Base-by-base conservation (phyloP, 202 grass and related monocot species). In the Musa balbisiana region DNA sequence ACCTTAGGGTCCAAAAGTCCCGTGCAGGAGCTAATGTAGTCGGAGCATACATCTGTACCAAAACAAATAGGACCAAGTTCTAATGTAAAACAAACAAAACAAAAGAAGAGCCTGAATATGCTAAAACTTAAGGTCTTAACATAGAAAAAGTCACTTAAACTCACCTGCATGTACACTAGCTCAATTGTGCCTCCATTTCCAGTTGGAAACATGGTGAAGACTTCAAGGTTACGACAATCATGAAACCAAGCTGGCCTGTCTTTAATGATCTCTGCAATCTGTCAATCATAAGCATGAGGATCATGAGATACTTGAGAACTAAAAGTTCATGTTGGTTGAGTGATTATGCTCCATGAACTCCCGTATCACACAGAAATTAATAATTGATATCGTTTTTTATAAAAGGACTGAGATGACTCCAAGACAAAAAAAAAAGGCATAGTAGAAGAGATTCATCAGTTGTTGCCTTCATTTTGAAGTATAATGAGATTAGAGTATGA, bases 11-110 rank as follows among this genome's bases (percentile, higher is more conserved):
- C 94, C 94, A 98, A 84, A 98, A 92, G 79, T 98, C 94, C 52
- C 91, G 91, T 82, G 90, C 94, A 60, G 94, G 94, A 55, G 92
- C 94, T 82, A 98, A 87, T 73, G 94, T 98, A 79, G 94, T 98
- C 78, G 94, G 94, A 50, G 94, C 90, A 89, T 98, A 93, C 88
- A 89, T 89, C 94, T 98, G 66, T 14, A 85, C n/a, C 78, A 73
- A 76, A 53, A 26, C 25, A 4, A 27, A 64, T 50, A 64, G 20
- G 27, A 3, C 27, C 51, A 64, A 60, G 78, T 58, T 67, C 19
- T 67, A 71, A 72, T 21, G 43, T 51, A 26, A 11, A 25, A 80
- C 23, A 22, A 6, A 75, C 10, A 22, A 33, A 19, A 17, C 33
- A 26, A 5, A 12, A 68, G 1, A 51, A 43, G 33, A 43, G 33